phyloP scores from a whole-genome alignment of 202 grass and related monocot genomes.

The Hordeum pubiflorum region DNA sequence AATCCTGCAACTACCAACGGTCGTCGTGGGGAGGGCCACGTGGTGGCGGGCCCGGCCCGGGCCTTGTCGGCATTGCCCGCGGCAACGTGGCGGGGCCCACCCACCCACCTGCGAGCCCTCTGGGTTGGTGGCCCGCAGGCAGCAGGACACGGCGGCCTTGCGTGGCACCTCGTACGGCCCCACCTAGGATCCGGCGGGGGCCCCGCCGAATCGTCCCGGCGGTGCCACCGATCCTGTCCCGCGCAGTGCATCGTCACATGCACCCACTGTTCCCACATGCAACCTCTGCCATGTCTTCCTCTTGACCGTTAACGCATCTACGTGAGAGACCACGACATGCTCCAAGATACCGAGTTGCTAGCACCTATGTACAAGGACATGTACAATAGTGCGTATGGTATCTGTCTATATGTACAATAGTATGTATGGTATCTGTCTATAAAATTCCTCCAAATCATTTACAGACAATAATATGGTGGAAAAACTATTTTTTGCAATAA shows the following conservation, averaged over 20 bases:
- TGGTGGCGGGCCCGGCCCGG: neutral
- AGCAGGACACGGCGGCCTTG: neutral
- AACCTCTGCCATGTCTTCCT: neutral
- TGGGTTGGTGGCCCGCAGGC: neutral
- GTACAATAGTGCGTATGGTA: too few species aligned
- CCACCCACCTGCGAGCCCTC: neutral
- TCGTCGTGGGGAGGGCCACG: slow-evolving; percentile 29
- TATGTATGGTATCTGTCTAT: too few species aligned
- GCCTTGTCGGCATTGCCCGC: neutral
- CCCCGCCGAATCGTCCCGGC: neutral
- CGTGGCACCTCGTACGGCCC: slow-evolving; percentile 13
- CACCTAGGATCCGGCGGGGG: neutral
- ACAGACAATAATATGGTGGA: too few species aligned
- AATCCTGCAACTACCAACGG: slow-evolving; percentile 49
- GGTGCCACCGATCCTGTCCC: slow-evolving; percentile 5
- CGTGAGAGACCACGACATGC: neutral
- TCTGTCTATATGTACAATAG: too few species aligned
- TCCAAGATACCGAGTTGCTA: neutral
- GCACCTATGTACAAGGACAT: too few species aligned
- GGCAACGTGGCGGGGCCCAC: slow-evolving; percentile 30
- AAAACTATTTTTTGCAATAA: too few species aligned
- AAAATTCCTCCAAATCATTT: too few species aligned
- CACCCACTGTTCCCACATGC: slow-evolving; percentile 15
- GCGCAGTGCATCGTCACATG: neutral
- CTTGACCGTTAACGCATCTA: neutral